A percentile compares a stretch with the other conserved stretches of the same genome.
Conservation (phyloP, 306 rosid species). For the Oxytropis ochrocephala region DNA sequence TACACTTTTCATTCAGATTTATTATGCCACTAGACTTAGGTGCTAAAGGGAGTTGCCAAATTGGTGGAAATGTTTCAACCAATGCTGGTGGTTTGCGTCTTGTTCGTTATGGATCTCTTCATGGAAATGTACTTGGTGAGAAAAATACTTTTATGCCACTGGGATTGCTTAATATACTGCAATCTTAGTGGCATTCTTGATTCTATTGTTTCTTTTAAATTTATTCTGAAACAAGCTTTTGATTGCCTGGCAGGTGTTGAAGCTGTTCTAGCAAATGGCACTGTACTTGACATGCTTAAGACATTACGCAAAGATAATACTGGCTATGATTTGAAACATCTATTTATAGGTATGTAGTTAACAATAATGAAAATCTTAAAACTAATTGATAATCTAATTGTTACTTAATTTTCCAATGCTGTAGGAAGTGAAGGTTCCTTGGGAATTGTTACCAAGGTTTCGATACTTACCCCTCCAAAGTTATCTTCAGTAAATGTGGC, state of each 20-base stretch:
- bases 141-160: slow-evolving; percentile 15
- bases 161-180: too few relatives aligned
- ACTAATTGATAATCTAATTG: slow-evolving; percentile 8
- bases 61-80: slow-evolving; percentile 95
- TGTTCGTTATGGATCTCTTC: slow-evolving; percentile 92
- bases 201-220: slow-evolving; percentile 7
- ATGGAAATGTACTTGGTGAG: slow-evolving; percentile 87
- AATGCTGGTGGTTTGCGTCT: slow-evolving; percentile 99
- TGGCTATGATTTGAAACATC: slow-evolving; percentile 89
- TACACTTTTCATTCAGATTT: slow-evolving; percentile 76
- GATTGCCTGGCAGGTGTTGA: slow-evolving; percentile 60
- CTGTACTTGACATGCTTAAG: slow-evolving; percentile 86
- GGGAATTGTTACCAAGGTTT: slow-evolving; percentile 91
- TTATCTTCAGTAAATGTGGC: slow-evolving; percentile 73
- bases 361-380: slow-evolving; percentile 12
- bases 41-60: slow-evolving; percentile 98
- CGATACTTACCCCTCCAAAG: slow-evolving; percentile 89
- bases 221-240: slow-evolving; percentile 23
- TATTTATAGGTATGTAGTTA: slow-evolving; percentile 67
- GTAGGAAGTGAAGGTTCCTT: slow-evolving; percentile 98
- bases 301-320: slow-evolving; percentile 93
- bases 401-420: slow-evolving; percentile 20
- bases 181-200: slow-evolving; percentile 1
- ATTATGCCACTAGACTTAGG: slow-evolving; percentile 98
- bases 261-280: slow-evolving; percentile 89